A percentile compares a stretch with the other conserved stretches of the same genome.
phyloP scores from a whole-genome alignment of 2,329 filamentous ascomycete genomes.

The Nannizziopsis arthrosporioides region DNA sequence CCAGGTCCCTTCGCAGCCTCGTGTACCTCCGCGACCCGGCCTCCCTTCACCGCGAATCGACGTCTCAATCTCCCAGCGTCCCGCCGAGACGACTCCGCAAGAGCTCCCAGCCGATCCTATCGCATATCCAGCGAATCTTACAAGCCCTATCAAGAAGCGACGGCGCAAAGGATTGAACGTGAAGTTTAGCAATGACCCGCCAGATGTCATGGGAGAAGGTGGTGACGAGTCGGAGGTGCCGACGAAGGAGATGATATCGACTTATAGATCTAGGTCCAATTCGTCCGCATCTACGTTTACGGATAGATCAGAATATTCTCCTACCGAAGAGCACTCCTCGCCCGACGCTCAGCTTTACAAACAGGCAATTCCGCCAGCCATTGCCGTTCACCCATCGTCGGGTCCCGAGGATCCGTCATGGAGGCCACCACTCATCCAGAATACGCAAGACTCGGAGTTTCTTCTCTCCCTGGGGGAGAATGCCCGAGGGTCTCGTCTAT shows the following conservation, averaged over 20 bases:
- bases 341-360: not conserved
- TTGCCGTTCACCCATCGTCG: conserved; percentile 10
- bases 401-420: conserved; percentile 15
- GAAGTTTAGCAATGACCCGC: conserved; percentile 58
- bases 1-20: conserved; percentile 13
- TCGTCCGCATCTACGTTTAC: conserved; percentile 12
- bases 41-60: conserved; percentile 25
- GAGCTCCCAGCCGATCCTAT: conserved; percentile 14
- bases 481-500: conserved; percentile 28
- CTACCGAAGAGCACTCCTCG: not conserved
- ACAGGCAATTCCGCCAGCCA: conserved; percentile 8
- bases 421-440: conserved; percentile 25
- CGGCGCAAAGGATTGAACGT: conserved; percentile 60
- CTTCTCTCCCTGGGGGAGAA: conserved; percentile 23
- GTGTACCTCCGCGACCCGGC: conserved; percentile 15
- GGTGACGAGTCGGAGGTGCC: conserved; percentile 73
- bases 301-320: conserved; percentile 6
- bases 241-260: conserved; percentile 49
- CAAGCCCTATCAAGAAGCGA: conserved; percentile 24
- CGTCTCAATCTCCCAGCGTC: conserved; percentile 25
- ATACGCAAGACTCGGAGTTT: conserved; percentile 29
- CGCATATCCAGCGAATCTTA: conserved; percentile 18
- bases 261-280: conserved; percentile 14
- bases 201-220: conserved; percentile 79
- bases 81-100: conserved; percentile 24